Evolutionary conservation across 108 stramenopile genomes (phyloP).

Genomic region (Cyclotella choctawhatcheeana): DNA sequence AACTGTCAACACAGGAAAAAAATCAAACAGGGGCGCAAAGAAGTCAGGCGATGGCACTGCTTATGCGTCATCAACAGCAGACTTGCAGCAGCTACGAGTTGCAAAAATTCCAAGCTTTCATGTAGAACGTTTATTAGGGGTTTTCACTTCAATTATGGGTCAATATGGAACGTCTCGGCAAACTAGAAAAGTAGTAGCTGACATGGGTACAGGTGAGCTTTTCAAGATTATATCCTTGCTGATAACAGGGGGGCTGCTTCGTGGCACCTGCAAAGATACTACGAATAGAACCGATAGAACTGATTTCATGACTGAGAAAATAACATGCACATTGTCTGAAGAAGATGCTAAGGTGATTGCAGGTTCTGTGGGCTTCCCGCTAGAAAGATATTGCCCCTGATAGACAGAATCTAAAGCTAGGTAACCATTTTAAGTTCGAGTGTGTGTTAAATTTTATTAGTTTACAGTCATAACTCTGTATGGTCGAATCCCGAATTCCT

Average conservation of each 20-base stretch:
- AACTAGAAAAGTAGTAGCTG: too few species aligned
- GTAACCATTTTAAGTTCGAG: too few species aligned
- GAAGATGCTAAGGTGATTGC: slow-evolving; percentile 53
- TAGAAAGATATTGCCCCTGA: slow-evolving; percentile 34
- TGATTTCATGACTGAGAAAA: slow-evolving; percentile 36
- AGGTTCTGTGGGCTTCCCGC: slow-evolving; percentile 50
- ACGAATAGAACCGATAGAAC: neutral
- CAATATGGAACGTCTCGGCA: slow-evolving; percentile 57
- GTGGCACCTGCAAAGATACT: slow-evolving; percentile 3
- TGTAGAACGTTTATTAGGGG: slow-evolving; percentile 70
- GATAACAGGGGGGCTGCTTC: slow-evolving; percentile 41
- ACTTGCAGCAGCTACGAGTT: slow-evolving; percentile 52
- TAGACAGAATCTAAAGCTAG: too few species aligned
- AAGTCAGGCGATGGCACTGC: slow-evolving; percentile 46
- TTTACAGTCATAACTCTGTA: too few species aligned
- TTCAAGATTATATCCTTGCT: slow-evolving; percentile 43
- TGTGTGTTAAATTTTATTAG: too few species aligned
- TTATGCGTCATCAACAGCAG: slow-evolving; percentile 48
- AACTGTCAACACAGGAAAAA: slow-evolving; percentile 58
- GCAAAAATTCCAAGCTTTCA: slow-evolving; percentile 48
- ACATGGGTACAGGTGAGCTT: too few species aligned
- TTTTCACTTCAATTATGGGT: slow-evolving; percentile 60
- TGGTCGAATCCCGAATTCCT: too few species aligned
- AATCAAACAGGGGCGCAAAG: slow-evolving; percentile 28
- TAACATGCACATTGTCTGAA: slow-evolving; percentile 35